Percentiles rank a stretch among this genome's conserved stretches.
Evolutionary conservation across 768 basidiomycete genomes (phyloP).

Genomic region (Pholiota microspora): DNA sequence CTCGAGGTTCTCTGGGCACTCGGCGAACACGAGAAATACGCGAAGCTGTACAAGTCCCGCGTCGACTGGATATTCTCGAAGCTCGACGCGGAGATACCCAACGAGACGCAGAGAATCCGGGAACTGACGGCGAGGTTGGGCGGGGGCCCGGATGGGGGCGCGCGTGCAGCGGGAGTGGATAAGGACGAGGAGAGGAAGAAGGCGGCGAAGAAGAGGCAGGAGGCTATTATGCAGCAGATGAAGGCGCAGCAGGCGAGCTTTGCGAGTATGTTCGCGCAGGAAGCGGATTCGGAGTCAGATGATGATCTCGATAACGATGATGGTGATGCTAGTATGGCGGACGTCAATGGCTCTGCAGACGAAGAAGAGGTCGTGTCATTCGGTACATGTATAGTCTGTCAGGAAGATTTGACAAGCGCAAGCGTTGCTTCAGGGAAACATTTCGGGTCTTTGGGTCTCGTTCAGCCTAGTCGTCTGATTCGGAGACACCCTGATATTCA

Average conservation of each 20-base stretch:
- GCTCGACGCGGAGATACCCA: slow-evolving; percentile 54
- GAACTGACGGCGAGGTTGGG: slow-evolving; percentile 4
- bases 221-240: slow-evolving; percentile 94
- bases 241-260: slow-evolving; percentile 89
- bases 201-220: slow-evolving; percentile 88
- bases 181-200: slow-evolving; percentile 73
- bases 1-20: slow-evolving; percentile 73
- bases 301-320: slow-evolving; percentile 37
- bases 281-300: slow-evolving; percentile 20
- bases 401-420: slow-evolving; percentile 75
- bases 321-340: slow-evolving; percentile 23
- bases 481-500: slow-evolving; percentile 74
- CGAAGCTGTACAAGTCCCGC: slow-evolving; percentile 64
- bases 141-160: slow-evolving; percentile 42
- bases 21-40: slow-evolving; percentile 74
- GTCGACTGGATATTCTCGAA: slow-evolving; percentile 72
- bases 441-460: slow-evolving; percentile 83
- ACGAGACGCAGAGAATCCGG: slow-evolving; percentile 44
- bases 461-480: slow-evolving; percentile 86
- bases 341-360: slow-evolving; percentile 67
- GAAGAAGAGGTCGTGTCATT: slow-evolving; percentile 55
- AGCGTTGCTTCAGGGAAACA: slow-evolving; percentile 43
- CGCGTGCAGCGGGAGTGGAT: slow-evolving; percentile 36
- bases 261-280: slow-evolving; percentile 67
- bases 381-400: slow-evolving; percentile 98